Evolutionary conservation across 768 basidiomycete species (phyloP).

Genomic region (Neoboletus magnificus): DNA sequence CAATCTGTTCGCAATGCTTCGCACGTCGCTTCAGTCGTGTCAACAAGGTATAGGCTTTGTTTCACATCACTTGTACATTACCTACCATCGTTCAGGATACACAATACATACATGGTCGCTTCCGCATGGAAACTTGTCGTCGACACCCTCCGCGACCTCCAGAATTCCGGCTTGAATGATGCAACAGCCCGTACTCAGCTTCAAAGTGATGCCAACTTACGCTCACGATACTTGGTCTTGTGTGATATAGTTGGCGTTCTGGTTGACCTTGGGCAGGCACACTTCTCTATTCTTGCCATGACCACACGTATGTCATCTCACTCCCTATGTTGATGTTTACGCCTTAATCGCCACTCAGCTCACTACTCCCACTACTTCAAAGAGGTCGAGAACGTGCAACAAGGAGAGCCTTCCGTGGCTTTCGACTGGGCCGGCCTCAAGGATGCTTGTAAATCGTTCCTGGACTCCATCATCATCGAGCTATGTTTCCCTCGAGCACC

Average conservation of each 20-base stretch:
- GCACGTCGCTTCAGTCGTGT: conserved; percentile 54
- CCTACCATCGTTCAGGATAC: conserved; percentile 49
- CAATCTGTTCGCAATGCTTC: conserved; percentile 40
- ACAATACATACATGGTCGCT: conserved; percentile 81
- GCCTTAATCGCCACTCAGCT: conserved; percentile 38
- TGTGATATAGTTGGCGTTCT: conserved; percentile 62
- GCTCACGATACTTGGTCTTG: conserved; percentile 59
- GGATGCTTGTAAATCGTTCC: conserved; percentile 67
- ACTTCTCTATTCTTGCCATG: conserved; percentile 66
- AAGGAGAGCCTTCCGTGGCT: conserved; percentile 48
- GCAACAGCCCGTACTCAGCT: conserved; percentile 49
- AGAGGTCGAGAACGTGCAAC: conserved; percentile 34
- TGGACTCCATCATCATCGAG: conserved; percentile 83
- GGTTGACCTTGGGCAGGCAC: conserved; percentile 57
- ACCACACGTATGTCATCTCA: conserved; percentile 54
- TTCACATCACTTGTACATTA: not conserved
- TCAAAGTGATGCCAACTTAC: conserved; percentile 46
- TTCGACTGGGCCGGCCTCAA: conserved; percentile 67
- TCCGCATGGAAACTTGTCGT: conserved; percentile 77
- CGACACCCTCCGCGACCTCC: conserved; percentile 53
- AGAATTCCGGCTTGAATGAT: conserved; percentile 54
- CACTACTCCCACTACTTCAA: conserved; percentile 76
- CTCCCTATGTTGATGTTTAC: not conserved
- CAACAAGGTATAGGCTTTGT: conserved; percentile 46
- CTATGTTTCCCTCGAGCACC: conserved; percentile 69